Evolutionary conservation across 257 asterid species (phyloP), one percentile per base, ranked within the genome.

Genomic region (Coffea eugenioides): DNA sequence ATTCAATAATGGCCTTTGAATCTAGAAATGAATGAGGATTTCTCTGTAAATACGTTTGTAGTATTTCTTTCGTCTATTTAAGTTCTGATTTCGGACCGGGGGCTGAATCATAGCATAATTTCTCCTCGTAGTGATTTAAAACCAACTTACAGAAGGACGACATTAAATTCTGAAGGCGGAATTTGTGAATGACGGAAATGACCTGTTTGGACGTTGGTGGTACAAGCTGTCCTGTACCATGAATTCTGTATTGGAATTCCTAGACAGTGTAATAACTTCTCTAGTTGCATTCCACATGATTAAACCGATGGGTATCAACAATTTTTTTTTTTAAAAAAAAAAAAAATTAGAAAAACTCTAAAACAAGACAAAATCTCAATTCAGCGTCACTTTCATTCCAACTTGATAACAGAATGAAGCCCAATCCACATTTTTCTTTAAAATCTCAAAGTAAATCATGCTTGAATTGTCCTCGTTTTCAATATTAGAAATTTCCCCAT

Each of bases 341-440:
- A 31, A 31, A 31, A 31, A 31, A 31, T 75, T 21, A 1, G 31
- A 31, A 31, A 31, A 31, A 31, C 31, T 31, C 31, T 31, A 56
- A 76, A 54, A 62, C 79, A 76, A 46, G 73, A 65, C 80, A 76
- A 65, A 76, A 46, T 25, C 61, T 76, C 73, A 27, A 76, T 65
- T 65, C 49, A 64, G 62, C 27, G 49, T 76, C 80, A 14, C 64
- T 64, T 76, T 76, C 80, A 64, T 34, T 65, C 45, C 23, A 45
- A 45, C 49, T 25, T 76, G 56, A 48, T n/a, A 49, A n/a, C 62
- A 71, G 76, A 70, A 46, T 48, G 56, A 2, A 75, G 6, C 20
- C 4, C 23, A 62, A 75, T 41, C 45, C 43, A 39, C 13, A 4
- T 6, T 43, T 10, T 23, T 21, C 15, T 27, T 34, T 36, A 11